Percentiles rank a stretch among this genome's conserved stretches.
Evolutionary conservation across 352 stramenopile genomes (phyloP).

Genomic region (Phytophthora pseudosyringae): DNA sequence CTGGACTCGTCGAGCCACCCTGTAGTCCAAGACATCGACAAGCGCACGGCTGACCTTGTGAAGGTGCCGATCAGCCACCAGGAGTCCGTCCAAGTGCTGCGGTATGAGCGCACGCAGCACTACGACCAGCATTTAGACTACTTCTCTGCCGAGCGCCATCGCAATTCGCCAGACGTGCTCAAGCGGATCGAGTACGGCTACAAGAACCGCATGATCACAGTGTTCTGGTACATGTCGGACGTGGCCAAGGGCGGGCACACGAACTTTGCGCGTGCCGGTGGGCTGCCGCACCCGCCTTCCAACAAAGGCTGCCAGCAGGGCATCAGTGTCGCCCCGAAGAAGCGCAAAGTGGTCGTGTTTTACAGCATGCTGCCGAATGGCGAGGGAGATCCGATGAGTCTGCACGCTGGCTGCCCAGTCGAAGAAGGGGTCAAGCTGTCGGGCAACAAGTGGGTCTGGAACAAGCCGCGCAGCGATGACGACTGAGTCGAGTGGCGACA

Average conservation of each 20-base stretch:
- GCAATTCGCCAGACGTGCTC: conserved; percentile 50
- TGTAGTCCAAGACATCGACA: conserved; percentile 60
- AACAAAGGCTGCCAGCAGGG: conserved; percentile 73
- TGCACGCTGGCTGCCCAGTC: conserved; percentile 75
- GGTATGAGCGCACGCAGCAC: conserved; percentile 76
- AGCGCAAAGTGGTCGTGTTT: conserved; percentile 83
- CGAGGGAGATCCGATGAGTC: conserved; percentile 62
- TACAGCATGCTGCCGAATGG: conserved; percentile 84
- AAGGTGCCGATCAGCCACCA: conserved; percentile 68
- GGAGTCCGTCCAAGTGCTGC: conserved; percentile 75
- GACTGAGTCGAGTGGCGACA: background rate
- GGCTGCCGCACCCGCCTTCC: conserved; percentile 41
- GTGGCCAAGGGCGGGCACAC: conserved; percentile 73
- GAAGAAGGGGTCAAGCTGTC: conserved; percentile 80
- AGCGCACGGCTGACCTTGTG: conserved; percentile 63
- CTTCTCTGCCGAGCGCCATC: conserved; percentile 52
- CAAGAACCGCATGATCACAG: conserved; percentile 88
- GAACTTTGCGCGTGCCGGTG: conserved; percentile 70
- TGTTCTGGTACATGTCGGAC: conserved; percentile 90
- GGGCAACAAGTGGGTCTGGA: conserved; percentile 89
- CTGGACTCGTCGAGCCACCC: conserved; percentile 54
- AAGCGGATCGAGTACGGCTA: conserved; percentile 65
- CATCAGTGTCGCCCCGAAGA: conserved; percentile 66
- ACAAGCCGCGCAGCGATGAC: conserved; percentile 54
- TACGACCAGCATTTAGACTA: conserved; percentile 83